Evolutionary conservation across 768 basidiomycete genomes (phyloP).

Genomic region (Ephemerocybe angulata): DNA sequence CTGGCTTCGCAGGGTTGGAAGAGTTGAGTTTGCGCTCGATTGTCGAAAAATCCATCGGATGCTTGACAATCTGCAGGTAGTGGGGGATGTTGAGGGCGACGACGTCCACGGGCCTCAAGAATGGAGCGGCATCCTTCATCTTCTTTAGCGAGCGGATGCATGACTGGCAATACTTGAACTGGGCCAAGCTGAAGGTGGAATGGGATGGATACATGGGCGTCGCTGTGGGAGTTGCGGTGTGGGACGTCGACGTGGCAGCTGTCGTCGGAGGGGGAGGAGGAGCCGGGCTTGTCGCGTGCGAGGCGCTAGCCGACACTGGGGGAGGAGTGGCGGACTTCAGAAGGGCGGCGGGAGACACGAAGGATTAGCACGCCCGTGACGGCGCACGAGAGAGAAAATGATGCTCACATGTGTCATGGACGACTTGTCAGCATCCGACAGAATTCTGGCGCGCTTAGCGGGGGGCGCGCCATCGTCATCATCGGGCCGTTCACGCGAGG

Average conservation of each 20-base stretch:
- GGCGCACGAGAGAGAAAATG: slow-evolving; percentile 45
- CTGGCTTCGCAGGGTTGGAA: slow-evolving; percentile 77
- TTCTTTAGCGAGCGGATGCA: slow-evolving; percentile 83
- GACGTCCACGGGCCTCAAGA: slow-evolving; percentile 85
- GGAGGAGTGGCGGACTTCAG: slow-evolving; percentile 75
- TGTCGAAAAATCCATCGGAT: slow-evolving; percentile 92
- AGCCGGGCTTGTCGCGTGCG: slow-evolving; percentile 34
- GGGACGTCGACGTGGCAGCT: slow-evolving; percentile 12
- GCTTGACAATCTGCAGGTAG: slow-evolving; percentile 81
- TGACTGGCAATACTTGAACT: slow-evolving; percentile 76
- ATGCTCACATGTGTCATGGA: slow-evolving; percentile 58
- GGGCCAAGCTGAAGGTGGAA: slow-evolving; percentile 57
- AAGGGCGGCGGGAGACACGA: slow-evolving; percentile 28
- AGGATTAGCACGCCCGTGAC: slow-evolving; percentile 51
- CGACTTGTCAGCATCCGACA: slow-evolving; percentile 73
- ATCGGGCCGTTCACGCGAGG: slow-evolving; percentile 29
- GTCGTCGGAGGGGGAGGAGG: slow-evolving; percentile 25
- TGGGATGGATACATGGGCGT: slow-evolving; percentile 17
- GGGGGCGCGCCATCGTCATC: slow-evolving; percentile 72
- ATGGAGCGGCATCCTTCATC: slow-evolving; percentile 76
- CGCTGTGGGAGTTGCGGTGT: slow-evolving; percentile 18
- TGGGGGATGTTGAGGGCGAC: slow-evolving; percentile 82
- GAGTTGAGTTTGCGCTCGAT: slow-evolving; percentile 83
- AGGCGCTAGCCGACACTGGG: slow-evolving; percentile 49
- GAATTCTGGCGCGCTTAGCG: slow-evolving; percentile 74